phyloP scores from a whole-genome alignment of 129 eudicot genomes.

The Flaveria bidentis region DNA sequence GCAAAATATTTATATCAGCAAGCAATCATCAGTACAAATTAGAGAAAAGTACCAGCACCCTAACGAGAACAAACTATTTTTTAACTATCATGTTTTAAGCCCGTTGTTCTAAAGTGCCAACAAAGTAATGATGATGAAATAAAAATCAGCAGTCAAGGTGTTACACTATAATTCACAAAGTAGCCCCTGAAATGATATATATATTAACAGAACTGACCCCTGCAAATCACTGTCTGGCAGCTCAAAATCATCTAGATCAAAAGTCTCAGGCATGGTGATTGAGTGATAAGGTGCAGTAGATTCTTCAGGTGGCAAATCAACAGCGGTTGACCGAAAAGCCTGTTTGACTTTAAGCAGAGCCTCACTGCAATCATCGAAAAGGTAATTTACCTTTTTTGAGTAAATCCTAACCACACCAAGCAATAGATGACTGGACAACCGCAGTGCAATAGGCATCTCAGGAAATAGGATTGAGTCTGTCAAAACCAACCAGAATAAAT shows the following conservation, averaged over 20 bases:
- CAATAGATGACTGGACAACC: constrained; percentile 96
- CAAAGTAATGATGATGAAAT: constrained; percentile 1
- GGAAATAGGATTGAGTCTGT: constrained; percentile 93
- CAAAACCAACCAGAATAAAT: constrained; percentile 19
- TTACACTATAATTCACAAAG: neutral
- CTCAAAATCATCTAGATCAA: constrained; percentile 98
- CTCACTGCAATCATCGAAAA: constrained; percentile 97
- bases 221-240: constrained; percentile 86
- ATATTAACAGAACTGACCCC: constrained; percentile 57
- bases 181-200: neutral
- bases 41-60: constrained; percentile 14
- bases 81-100: neutral
- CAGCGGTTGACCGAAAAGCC: constrained; percentile 92
- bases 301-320: constrained; percentile 96
- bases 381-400: constrained; percentile 84
- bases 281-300: constrained; percentile 97
- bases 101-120: neutral
- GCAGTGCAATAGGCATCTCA: constrained; percentile 95
- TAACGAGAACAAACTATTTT: neutral
- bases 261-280: constrained; percentile 92
- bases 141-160: neutral
- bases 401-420: constrained; percentile 98
- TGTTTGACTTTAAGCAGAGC: constrained; percentile 92
- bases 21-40: constrained; percentile 28
- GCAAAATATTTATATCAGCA: constrained; percentile 39